Evolutionary conservation across 2,329 filamentous ascomycete genomes (phyloP).

Genomic region (Neofusicoccum cordaticola): DNA sequence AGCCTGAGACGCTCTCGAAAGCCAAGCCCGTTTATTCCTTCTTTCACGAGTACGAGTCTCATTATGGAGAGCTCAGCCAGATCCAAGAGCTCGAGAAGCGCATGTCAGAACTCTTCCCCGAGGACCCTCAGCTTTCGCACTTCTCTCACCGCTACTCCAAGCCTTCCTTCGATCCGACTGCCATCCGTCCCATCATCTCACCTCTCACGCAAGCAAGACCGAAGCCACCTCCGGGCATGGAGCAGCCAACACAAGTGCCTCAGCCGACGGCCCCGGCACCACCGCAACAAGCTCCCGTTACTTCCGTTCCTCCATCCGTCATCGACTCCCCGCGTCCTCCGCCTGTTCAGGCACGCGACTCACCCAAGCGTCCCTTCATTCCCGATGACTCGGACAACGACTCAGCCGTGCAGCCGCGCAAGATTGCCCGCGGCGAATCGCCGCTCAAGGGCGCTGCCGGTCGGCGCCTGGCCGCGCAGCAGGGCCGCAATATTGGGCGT

Average conservation of each 20-base stretch:
- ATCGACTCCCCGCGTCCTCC: conserved; percentile 19
- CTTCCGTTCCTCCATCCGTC: conserved; percentile 6
- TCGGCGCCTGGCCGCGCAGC: conserved; percentile 76
- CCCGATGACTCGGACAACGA: conserved; percentile 70
- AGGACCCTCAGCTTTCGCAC: conserved; percentile 71
- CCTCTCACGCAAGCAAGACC: conserved; percentile 70
- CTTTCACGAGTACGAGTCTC: conserved; percentile 92
- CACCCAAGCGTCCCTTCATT: conserved; percentile 48
- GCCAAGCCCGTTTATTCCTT: conserved; percentile 84
- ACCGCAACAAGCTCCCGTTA: background rate
- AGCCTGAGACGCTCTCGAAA: conserved; percentile 69
- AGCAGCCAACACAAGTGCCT: background rate
- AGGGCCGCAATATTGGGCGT: conserved; percentile 39
- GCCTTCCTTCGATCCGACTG: conserved; percentile 73
- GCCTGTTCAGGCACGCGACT: conserved; percentile 28
- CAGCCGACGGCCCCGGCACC: background rate
- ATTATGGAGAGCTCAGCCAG: conserved; percentile 88
- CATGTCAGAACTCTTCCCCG: conserved; percentile 90
- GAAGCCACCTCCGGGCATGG: conserved; percentile 23
- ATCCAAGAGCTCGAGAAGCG: conserved; percentile 87
- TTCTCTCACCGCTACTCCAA: conserved; percentile 73
- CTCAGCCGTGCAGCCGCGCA: conserved; percentile 63
- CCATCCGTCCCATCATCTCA: conserved; percentile 79
- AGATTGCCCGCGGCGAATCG: conserved; percentile 84
- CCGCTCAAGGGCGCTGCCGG: conserved; percentile 89